Evolutionary conservation across 257 asterid genomes (phyloP).

Genomic region (Solanum sejunctum): DNA sequence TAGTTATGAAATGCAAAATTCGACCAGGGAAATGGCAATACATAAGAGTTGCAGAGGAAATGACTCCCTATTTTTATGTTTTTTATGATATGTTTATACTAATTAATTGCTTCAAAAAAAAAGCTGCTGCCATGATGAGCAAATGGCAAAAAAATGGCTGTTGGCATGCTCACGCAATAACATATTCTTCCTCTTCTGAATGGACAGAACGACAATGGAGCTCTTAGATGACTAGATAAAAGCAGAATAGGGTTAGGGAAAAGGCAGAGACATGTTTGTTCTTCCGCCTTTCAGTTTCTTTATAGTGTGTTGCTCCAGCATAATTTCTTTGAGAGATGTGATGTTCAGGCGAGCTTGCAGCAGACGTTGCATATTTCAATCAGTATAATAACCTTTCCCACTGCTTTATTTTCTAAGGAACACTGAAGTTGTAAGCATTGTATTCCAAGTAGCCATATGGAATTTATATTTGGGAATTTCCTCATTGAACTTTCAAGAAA

Average conservation of each 20-base stretch:
- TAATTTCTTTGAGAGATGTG: neutral
- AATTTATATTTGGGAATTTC: neutral
- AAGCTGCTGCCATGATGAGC: neutral
- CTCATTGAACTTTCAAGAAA: neutral
- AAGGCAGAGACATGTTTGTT: neutral
- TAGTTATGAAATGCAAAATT: neutral
- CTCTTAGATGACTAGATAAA: neutral
- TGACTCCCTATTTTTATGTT: neutral
- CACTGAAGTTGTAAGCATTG: neutral
- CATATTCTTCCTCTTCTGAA: neutral
- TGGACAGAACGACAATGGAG: neutral
- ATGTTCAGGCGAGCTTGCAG: neutral
- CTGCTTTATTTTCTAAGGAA: neutral
- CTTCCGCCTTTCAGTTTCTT: neutral
- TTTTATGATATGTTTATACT: neutral
- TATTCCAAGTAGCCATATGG: neutral
- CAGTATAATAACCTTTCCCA: neutral
- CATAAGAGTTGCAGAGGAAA: neutral
- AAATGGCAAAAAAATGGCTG: neutral
- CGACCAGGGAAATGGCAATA: neutral
- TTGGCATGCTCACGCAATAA: neutral
- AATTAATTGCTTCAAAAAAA: neutral
- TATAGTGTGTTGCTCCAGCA: neutral
- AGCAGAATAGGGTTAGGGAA: neutral
- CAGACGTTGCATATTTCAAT: neutral